Evolutionary conservation across 495 filamentous ascomycete species (phyloP).

Genomic region (Lophiostoma macrostomum): DNA sequence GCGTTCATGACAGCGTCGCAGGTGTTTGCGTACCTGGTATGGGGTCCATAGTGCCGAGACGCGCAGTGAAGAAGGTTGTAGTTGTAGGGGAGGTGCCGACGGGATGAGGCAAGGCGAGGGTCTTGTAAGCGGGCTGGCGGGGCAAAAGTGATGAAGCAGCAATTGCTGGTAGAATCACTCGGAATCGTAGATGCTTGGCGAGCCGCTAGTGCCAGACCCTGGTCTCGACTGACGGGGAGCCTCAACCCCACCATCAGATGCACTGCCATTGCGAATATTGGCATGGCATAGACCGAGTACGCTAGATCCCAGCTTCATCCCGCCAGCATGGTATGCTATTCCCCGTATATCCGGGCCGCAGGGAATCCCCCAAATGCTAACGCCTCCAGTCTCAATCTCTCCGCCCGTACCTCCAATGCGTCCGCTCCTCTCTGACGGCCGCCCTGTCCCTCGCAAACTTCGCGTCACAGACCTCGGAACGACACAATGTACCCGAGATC

Average conservation of each 20-base stretch:
- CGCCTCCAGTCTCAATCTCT: slow-evolving; percentile 84
- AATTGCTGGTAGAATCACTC: slow-evolving; percentile 6
- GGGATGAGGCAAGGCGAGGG: background rate
- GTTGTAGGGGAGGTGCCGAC: background rate
- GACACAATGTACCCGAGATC: slow-evolving; percentile 97
- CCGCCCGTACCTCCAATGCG: slow-evolving; percentile 94
- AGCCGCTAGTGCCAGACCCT: slow-evolving; percentile 1
- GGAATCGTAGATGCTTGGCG: slow-evolving; percentile 13
- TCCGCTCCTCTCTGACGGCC: slow-evolving; percentile 88
- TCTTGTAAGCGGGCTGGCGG: slow-evolving; percentile 4
- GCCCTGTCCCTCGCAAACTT: slow-evolving; percentile 96
- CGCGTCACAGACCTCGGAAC: slow-evolving; percentile 89
- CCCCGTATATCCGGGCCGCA: background rate
- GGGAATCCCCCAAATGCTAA: slow-evolving; percentile 26
- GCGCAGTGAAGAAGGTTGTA: background rate
- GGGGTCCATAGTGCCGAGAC: slow-evolving; percentile 34
- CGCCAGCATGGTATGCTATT: slow-evolving; percentile 20
- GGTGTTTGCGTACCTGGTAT: slow-evolving; percentile 31
- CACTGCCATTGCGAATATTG: slow-evolving; percentile 6
- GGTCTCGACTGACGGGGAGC: background rate
- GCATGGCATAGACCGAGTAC: slow-evolving; percentile 17
- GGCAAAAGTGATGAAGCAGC: slow-evolving; percentile 9
- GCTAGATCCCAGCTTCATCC: background rate
- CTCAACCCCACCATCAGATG: slow-evolving; percentile 18
- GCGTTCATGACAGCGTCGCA: background rate